Conservation (phyloP, 1,284 basidiomycete species). For the Sparassis latifolia region DNA sequence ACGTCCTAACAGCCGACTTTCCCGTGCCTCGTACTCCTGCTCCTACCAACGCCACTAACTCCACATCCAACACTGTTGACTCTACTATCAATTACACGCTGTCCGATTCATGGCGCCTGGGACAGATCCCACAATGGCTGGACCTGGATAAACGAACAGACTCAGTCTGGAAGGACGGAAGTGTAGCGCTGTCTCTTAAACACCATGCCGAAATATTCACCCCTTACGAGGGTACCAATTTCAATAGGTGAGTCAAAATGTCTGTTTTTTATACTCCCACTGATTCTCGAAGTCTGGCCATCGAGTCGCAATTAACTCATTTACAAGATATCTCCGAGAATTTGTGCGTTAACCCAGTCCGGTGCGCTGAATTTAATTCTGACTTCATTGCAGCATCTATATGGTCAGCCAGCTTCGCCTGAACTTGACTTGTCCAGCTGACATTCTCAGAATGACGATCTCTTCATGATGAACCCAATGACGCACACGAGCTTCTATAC, state of each 20-base stretch:
- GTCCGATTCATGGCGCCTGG: conserved; percentile 5
- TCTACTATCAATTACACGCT: neutral
- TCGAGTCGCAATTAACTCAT: conserved; percentile 23
- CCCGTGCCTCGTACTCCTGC: conserved; percentile 10
- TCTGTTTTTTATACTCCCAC: neutral
- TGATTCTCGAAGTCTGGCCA: conserved; percentile 17
- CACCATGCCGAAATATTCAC: conserved; percentile 24
- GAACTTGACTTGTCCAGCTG: neutral
- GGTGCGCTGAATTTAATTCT: no score
- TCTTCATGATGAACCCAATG: conserved; percentile 22
- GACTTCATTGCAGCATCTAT: conserved; percentile 15
- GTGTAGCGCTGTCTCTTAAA: conserved; percentile 17
- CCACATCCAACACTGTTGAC: neutral
- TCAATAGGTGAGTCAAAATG: conserved; percentile 19
- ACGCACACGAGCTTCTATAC: conserved; percentile 23
- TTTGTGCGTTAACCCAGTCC: conserved; percentile 2
- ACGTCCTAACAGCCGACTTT: conserved; percentile 23
- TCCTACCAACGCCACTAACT: conserved; percentile 1
- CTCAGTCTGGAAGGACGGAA: conserved; percentile 9
- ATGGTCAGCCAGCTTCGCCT: conserved; percentile 14
- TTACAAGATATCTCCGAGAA: conserved; percentile 19
- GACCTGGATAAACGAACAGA: conserved; percentile 1
- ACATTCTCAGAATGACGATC: conserved; percentile 22
- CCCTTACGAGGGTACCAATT: conserved; percentile 19
- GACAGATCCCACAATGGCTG: conserved; percentile 9